Evolutionary conservation across 139 green algal species (phyloP), one percentile per base, ranked within the genome.

Genomic region (Micromonas commoda): DNA sequence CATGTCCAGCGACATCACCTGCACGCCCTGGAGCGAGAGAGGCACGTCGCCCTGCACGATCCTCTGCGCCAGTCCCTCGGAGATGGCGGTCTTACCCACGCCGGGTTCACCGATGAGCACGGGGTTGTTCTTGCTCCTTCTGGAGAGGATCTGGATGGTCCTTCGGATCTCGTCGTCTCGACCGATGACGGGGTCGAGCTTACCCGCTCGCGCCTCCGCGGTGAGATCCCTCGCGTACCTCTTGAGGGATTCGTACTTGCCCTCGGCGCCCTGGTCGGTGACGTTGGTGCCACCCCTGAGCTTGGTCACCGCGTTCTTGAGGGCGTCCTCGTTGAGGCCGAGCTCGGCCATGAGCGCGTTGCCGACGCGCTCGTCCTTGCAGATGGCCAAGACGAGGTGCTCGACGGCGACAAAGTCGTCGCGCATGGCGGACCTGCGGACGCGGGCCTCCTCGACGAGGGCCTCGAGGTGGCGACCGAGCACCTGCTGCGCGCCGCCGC

Each of bases 41-140:
- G 94, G 94, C 6, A 98, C 94, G 80, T 98, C 94, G 3, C 93
- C 93, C 52, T 78, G 81, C 33, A 98, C 93, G 76, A 99, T 97
- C 77, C 95, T 91, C 89, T 99, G 95, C 45, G 95, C 95, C 24
- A 94, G 90, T 31, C 94, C 83, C 39, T 87, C 81, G 9, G 72
- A 64, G 29, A 87, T 80, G 38, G 85, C 85, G 1, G 85, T 89
- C 74, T 89, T 89, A 38, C 85, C 85, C 13, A 89, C 85, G 19
- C 85, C 89, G 16, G 94, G 94, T 86, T 98, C 94, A 31, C 94
- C 94, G 76, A 98, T 98, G 29, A 98, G 89, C 61, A 97, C 91
- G 9, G 94, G 94, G 85, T 98, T 98, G 89, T 98, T 98, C 87
- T 99, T 99, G 76, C 92, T 97, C 68, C 95, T 85, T 34, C 95